phyloP scores from a whole-genome alignment of 1,139 yeast genomes.

The Geotrichum reessii region DNA sequence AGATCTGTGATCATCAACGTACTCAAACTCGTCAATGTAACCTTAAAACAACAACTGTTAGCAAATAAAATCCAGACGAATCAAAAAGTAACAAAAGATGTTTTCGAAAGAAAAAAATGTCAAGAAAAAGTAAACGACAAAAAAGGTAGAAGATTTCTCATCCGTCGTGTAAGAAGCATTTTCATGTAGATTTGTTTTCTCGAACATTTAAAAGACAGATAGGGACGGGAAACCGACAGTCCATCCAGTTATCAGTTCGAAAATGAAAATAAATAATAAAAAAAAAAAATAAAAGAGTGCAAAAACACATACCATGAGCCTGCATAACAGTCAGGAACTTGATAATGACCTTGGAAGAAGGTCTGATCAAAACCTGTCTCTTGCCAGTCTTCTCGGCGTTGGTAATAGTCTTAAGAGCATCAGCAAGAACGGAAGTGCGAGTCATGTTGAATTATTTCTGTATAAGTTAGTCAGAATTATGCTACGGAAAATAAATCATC shows the following conservation, averaged over 20 bases:
- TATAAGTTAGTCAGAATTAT: conserved; percentile 89
- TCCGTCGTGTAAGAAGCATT: conserved; percentile 72
- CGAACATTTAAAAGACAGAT: conserved; percentile 97
- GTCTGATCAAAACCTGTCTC: conserved; percentile 98
- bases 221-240: conserved; percentile 80
- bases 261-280: conserved; percentile 1
- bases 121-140: conserved; percentile 71
- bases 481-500: conserved; percentile 69
- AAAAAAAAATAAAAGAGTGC: conserved; percentile 1
- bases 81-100: background rate
- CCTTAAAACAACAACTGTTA: background rate
- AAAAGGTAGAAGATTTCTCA: conserved; percentile 34
- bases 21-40: conserved; percentile 98
- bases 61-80: background rate
- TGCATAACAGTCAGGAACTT: conserved; percentile 97
- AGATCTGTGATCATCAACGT: conserved; percentile 98
- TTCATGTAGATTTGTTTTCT: conserved; percentile 49
- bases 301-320: conserved; percentile 66
- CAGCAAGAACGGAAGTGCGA: conserved; percentile 98
- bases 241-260: conserved; percentile 91
- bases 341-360: conserved; percentile 97
- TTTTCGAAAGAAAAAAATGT: conserved; percentile 39
- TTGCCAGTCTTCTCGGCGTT: conserved; percentile 99
- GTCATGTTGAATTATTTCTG: conserved; percentile 92
- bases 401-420: conserved; percentile 97